These are phyloP conservation scores for Gaertneriomyces semiglobifer DNA, from an alignment of 192 early-diverging fungal species.

Conservation along the genomic window DNA sequence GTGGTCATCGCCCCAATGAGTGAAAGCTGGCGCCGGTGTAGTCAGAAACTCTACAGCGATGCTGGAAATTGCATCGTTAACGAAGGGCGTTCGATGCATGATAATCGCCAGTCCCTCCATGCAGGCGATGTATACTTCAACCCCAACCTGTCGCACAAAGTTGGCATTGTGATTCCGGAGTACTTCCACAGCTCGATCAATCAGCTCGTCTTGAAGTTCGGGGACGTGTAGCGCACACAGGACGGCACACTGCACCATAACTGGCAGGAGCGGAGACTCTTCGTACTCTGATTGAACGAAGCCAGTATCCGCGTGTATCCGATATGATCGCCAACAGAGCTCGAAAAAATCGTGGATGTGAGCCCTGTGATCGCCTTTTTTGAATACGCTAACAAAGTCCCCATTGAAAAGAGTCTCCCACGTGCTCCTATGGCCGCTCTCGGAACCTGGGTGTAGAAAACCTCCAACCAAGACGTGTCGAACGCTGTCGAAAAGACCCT, in stretches of 20 bases:
- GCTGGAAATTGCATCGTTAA: too few species aligned
- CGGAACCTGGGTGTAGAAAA: too few species aligned
- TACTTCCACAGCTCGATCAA: neutral
- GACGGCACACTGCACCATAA: constrained; percentile 11
- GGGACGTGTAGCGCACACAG: constrained; percentile 11
- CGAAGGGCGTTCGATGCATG: neutral
- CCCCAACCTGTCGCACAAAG: neutral
- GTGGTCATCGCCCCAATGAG: constrained; percentile 14
- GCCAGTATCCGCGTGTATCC: neutral
- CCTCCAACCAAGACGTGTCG: too few species aligned
- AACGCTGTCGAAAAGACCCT: too few species aligned
- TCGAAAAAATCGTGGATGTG: neutral
- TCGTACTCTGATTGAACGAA: neutral
- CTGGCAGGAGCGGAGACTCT: neutral
- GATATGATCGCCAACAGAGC: neutral
- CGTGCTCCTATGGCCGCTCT: too few species aligned
- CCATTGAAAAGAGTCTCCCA: too few species aligned
- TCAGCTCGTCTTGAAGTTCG: constrained; percentile 6
- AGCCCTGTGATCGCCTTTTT: neutral
- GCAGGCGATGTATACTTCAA: constrained; percentile 9
- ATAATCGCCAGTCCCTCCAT: constrained; percentile 18
- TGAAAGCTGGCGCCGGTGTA: constrained; percentile 4
- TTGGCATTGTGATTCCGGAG: constrained; percentile 5
- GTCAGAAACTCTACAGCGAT: too few species aligned
- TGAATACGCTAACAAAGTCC: too few species aligned